phyloP scores from a whole-genome alignment of 495 filamentous ascomycete species.

The Aspergillus sclerotioniger region DNA sequence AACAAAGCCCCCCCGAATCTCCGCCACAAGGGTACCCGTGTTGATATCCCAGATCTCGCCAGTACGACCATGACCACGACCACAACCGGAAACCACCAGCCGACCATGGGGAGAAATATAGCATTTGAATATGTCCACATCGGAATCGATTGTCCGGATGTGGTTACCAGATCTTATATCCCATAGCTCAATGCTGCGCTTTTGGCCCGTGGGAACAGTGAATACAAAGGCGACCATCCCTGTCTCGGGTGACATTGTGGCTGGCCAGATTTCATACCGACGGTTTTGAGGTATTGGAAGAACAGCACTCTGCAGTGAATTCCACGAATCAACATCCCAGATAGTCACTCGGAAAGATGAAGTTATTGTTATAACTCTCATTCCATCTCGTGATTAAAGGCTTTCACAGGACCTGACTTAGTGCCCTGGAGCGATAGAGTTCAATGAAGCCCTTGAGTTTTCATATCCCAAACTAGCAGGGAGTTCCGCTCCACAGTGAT shows the following conservation, averaged over 20 bases:
- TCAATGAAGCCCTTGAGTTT: too few relatives aligned
- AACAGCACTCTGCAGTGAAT: not conserved
- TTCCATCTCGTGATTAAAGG: slow-evolving; percentile 13
- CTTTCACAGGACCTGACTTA: too few relatives aligned
- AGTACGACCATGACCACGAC: too few relatives aligned
- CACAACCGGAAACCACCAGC: not conserved
- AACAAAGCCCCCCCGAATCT: not conserved
- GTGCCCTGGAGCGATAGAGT: too few relatives aligned
- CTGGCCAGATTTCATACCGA: too few relatives aligned
- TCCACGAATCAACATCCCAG: not conserved
- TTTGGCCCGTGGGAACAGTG: too few relatives aligned
- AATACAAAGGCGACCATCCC: not conserved
- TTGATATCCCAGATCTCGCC: not conserved
- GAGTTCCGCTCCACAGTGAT: not conserved
- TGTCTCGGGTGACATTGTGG: not conserved
- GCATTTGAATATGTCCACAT: too few relatives aligned
- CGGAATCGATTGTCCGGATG: not conserved
- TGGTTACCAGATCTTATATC: not conserved
- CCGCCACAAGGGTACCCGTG: not conserved
- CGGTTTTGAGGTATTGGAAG: not conserved
- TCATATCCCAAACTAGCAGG: not conserved
- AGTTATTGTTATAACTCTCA: slow-evolving; percentile 5
- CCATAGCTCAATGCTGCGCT: not conserved
- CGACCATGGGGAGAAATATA: not conserved
- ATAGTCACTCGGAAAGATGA: not conserved